phyloP scores from a whole-genome alignment of 768 basidiomycete genomes.

The Suillus variegatus region DNA sequence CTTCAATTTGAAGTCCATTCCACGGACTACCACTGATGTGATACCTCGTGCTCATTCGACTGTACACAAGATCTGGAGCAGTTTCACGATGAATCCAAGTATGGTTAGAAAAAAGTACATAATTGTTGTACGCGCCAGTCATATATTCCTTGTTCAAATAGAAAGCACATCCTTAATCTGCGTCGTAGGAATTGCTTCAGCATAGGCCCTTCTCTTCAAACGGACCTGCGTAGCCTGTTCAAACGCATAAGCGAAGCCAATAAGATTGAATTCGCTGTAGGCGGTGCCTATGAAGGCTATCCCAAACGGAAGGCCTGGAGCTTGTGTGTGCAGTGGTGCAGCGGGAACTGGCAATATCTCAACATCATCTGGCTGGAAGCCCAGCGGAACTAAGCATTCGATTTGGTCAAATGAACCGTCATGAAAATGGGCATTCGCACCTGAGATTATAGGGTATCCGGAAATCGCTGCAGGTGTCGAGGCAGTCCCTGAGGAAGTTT shows the following conservation, averaged over 20 bases:
- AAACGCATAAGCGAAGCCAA: conserved; percentile 62
- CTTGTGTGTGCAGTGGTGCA: conserved; percentile 34
- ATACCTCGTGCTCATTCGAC: background rate
- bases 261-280: conserved; percentile 58
- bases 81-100: background rate
- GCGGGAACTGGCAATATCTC: conserved; percentile 41
- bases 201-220: conserved; percentile 47
- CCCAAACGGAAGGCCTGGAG: conserved; percentile 59
- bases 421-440: conserved; percentile 32
- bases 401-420: conserved; percentile 8
- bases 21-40: background rate
- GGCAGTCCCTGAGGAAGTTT: conserved; percentile 23
- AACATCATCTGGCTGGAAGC: conserved; percentile 55
- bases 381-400: conserved; percentile 48
- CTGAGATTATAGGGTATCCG: conserved; percentile 68
- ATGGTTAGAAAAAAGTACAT: background rate
- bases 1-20: background rate
- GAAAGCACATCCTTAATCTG: conserved; percentile 41
- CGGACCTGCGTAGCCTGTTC: conserved; percentile 64
- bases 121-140: background rate
- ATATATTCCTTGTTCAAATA: conserved; percentile 6
- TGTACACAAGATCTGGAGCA: background rate
- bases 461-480: conserved; percentile 49
- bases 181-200: conserved; percentile 56
- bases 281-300: conserved; percentile 63